Conservation (phyloP, 1,284 basidiomycete species). For the Phaffia rhodozyma region DNA sequence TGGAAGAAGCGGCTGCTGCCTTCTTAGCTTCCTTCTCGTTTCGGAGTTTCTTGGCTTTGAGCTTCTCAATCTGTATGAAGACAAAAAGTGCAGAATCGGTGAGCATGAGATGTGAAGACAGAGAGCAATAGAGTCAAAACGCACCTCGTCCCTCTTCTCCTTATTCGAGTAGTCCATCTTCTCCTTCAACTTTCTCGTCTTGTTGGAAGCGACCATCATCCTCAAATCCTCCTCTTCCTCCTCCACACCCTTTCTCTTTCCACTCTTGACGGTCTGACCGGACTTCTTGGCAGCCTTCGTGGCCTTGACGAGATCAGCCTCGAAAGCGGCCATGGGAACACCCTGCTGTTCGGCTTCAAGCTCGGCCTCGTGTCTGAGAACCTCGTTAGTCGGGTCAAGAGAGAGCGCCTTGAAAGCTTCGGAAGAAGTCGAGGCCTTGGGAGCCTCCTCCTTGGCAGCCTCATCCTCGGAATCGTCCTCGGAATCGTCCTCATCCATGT, state of each 20-base stretch:
- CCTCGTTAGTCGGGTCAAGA: conserved; percentile 48
- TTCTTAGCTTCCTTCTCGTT: conserved; percentile 47
- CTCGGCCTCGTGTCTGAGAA: conserved; percentile 74
- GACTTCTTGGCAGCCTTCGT: conserved; percentile 40
- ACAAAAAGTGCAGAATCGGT: conserved; percentile 1
- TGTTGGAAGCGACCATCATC: conserved; percentile 98
- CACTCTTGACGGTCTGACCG: conserved; percentile 20
- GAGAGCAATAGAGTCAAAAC: conserved; percentile 25
- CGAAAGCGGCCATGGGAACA: conserved; percentile 69
- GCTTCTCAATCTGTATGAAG: conserved; percentile 45
- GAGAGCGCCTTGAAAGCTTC: conserved; percentile 46
- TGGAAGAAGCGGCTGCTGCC: conserved; percentile 13
- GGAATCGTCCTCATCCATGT: conserved; percentile 30
- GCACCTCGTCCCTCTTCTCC: conserved; percentile 68
- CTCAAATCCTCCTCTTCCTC: conserved; percentile 75
- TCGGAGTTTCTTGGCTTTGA: conserved; percentile 49
- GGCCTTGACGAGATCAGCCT: conserved; percentile 61
- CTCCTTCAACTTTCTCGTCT: conserved; percentile 89
- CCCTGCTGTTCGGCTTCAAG: conserved; percentile 86
- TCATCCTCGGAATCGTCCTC: conserved; percentile 33
- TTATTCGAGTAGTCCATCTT: conserved; percentile 77
- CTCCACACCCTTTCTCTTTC: conserved; percentile 29
- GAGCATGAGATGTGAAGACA: neutral
- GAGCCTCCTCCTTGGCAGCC: conserved; percentile 19
- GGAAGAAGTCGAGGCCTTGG: conserved; percentile 17